Evolutionary conservation across 2,329 filamentous ascomycete genomes (phyloP).

Genomic region (Ascochyta rabiei): DNA sequence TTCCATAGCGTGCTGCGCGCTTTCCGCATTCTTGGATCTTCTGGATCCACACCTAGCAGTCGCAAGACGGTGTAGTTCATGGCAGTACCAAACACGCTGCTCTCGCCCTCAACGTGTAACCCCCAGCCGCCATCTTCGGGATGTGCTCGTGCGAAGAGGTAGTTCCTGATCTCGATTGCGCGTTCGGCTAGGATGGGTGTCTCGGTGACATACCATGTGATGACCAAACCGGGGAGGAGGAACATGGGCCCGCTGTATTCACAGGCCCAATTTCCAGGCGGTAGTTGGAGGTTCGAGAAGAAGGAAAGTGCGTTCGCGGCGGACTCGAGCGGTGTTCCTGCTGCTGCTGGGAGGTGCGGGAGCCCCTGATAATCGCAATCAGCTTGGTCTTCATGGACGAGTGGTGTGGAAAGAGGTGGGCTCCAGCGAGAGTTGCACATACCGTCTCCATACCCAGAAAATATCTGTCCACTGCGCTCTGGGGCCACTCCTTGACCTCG

Average conservation of each 20-base stretch:
- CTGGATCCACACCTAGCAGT: conserved; percentile 79
- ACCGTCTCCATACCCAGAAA: conserved; percentile 82
- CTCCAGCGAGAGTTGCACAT: conserved; percentile 21
- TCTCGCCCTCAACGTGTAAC: conserved; percentile 91
- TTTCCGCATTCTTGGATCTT: conserved; percentile 84
- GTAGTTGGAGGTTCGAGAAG: conserved; percentile 87
- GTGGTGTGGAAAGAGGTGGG: too few relatives aligned
- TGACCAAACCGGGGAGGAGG: conserved; percentile 81
- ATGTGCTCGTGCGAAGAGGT: conserved; percentile 83
- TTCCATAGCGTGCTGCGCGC: conserved; percentile 82
- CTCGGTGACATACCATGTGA: conserved; percentile 87
- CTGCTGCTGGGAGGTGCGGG: conserved; percentile 71
- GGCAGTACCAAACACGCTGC: conserved; percentile 85
- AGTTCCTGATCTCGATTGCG: conserved; percentile 88
- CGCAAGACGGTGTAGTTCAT: conserved; percentile 87
- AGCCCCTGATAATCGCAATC: conserved; percentile 62
- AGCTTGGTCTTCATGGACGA: background rate
- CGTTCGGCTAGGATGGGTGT: conserved; percentile 82
- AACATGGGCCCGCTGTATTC: conserved; percentile 99
- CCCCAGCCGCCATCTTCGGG: conserved; percentile 96
- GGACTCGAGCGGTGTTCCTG: conserved; percentile 75
- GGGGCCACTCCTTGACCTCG: conserved; percentile 78
- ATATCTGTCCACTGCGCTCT: conserved; percentile 87
- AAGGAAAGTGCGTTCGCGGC: conserved; percentile 85
- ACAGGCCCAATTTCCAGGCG: conserved; percentile 92